phyloP scores from a whole-genome alignment of 2,329 filamentous ascomycete species.

The Fusarium sp. region DNA sequence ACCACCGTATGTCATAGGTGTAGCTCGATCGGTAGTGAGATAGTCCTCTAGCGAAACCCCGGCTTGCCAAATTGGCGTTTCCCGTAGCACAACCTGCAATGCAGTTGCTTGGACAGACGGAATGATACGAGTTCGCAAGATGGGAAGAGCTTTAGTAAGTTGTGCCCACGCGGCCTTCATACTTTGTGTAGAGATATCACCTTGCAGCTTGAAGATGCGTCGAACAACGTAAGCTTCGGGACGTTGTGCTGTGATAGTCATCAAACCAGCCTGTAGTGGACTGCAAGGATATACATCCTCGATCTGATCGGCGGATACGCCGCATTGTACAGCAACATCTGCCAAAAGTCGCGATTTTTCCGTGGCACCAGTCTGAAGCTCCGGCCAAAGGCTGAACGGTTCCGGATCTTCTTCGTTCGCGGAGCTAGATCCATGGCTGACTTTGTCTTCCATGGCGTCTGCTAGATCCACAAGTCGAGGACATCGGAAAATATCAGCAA shows the following conservation, averaged over 20 bases:
- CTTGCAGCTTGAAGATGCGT: background rate
- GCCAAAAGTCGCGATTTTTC: constrained; percentile 1
- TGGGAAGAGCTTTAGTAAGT: background rate
- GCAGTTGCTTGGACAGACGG: background rate
- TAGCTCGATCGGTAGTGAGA: background rate
- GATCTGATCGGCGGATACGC: background rate
- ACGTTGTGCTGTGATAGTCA: constrained; percentile 1
- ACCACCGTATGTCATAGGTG: background rate
- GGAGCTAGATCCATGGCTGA: background rate
- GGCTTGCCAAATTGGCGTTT: background rate
- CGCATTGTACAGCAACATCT: background rate
- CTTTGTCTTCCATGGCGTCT: background rate
- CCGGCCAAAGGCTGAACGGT: background rate
- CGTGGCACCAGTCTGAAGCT: background rate
- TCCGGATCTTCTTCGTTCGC: background rate
- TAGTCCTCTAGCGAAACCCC: background rate
- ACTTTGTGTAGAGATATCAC: background rate
- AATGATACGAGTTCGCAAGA: constrained; percentile 1
- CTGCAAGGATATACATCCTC: constrained; percentile 4
- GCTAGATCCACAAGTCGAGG: constrained; percentile 5
- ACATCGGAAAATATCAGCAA: constrained; percentile 6
- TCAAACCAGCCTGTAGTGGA: constrained; percentile 1
- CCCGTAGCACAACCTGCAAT: background rate
- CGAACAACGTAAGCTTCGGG: constrained; percentile 1
- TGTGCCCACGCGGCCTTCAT: background rate